These are phyloP conservation scores for Suillus clintonianus DNA, from an alignment of 768 basidiomycete genomes.

Conservation along the genomic window DNA sequence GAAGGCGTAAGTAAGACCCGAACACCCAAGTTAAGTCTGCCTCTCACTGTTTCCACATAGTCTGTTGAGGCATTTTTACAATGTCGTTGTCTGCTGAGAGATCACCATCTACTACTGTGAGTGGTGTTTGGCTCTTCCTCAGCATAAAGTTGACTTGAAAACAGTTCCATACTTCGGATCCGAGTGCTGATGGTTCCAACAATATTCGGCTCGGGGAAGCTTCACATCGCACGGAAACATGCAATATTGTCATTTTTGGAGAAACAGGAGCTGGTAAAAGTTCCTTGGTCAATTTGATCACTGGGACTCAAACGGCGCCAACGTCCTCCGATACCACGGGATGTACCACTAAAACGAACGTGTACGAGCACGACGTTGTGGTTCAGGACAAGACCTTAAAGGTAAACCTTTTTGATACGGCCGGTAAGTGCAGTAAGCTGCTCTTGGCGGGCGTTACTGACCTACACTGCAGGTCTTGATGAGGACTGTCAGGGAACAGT, in stretches of 20 bases:
- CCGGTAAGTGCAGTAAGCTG: not conserved
- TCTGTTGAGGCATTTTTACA: too few species aligned
- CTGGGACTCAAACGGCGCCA: slow-evolving; percentile 32
- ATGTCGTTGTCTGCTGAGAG: not conserved
- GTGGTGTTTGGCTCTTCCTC: not conserved
- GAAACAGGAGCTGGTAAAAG: slow-evolving; percentile 35
- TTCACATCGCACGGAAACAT: not conserved
- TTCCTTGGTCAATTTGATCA: slow-evolving; percentile 33
- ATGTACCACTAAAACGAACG: slow-evolving; percentile 12
- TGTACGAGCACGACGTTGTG: not conserved
- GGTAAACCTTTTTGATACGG: slow-evolving; percentile 12
- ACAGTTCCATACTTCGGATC: not conserved
- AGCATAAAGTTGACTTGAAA: not conserved
- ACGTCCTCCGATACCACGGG: slow-evolving; percentile 21
- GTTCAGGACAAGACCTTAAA: slow-evolving; percentile 9
- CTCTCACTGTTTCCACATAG: not conserved
- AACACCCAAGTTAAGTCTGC: not conserved
- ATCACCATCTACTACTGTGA: not conserved
- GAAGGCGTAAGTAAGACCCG: too few species aligned
- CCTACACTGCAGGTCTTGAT: slow-evolving; percentile 16
- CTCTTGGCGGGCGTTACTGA: slow-evolving; percentile 17
- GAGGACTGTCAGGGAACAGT: slow-evolving; percentile 1
- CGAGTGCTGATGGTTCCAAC: not conserved
- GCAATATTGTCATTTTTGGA: slow-evolving; percentile 33
- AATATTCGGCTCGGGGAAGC: not conserved